Evolutionary conservation across 768 basidiomycete genomes (phyloP).

Genomic region (Sistotremastrum niveocremeum): DNA sequence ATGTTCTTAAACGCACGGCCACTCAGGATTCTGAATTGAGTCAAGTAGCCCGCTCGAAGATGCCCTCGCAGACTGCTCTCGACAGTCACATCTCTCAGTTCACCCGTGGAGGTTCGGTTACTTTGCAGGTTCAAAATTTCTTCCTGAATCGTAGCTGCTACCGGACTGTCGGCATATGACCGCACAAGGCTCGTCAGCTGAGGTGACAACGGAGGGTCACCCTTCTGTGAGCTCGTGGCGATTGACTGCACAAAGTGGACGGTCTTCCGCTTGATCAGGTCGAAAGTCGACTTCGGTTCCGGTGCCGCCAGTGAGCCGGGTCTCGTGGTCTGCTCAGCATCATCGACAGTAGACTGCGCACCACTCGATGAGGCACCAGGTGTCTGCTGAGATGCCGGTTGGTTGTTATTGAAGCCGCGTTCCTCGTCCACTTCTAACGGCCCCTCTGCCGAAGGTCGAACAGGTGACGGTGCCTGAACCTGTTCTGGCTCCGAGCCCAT

Average conservation of each 20-base stretch:
- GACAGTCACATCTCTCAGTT: slow-evolving; percentile 52
- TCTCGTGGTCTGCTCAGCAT: slow-evolving; percentile 38
- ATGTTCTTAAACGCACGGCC: slow-evolving; percentile 97
- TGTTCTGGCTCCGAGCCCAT: slow-evolving; percentile 29
- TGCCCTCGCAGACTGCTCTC: slow-evolving; percentile 59
- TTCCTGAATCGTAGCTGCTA: slow-evolving; percentile 44
- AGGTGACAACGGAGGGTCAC: slow-evolving; percentile 30
- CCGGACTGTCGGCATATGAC: slow-evolving; percentile 52
- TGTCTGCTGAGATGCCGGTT: slow-evolving; percentile 34
- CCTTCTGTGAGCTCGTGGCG: slow-evolving; percentile 19
- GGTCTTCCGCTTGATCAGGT: slow-evolving; percentile 55
- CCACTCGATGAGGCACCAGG: slow-evolving; percentile 24
- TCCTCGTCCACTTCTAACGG: slow-evolving; percentile 32
- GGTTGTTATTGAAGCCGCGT: slow-evolving; percentile 22
- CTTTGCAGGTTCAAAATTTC: slow-evolving; percentile 34
- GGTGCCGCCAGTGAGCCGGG: slow-evolving; percentile 29
- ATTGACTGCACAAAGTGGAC: slow-evolving; percentile 53
- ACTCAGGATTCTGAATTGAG: slow-evolving; percentile 89
- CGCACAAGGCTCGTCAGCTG: slow-evolving; percentile 61
- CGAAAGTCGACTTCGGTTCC: slow-evolving; percentile 20
- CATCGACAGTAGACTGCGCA: slow-evolving; percentile 19
- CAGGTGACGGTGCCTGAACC: slow-evolving; percentile 22
- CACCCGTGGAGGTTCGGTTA: slow-evolving; percentile 17
- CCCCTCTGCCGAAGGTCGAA: slow-evolving; percentile 25
- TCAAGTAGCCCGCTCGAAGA: slow-evolving; percentile 73